Evolutionary conservation across 257 asterid genomes (phyloP).

Genomic region (Coffea eugenioides): DNA sequence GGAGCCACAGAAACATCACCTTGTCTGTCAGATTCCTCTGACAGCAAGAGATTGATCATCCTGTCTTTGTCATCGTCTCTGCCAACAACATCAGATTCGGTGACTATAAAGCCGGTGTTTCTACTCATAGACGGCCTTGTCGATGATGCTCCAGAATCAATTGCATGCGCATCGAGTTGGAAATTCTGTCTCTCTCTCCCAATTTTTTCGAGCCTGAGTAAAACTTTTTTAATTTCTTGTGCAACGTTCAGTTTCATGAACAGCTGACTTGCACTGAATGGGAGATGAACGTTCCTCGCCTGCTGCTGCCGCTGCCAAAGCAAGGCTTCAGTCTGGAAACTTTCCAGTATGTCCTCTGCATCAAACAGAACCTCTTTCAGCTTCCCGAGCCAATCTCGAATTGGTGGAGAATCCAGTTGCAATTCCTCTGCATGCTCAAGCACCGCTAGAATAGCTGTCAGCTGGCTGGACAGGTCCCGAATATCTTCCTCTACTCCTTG

Average conservation of each 20-base stretch:
- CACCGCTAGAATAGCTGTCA: conserved; percentile 25
- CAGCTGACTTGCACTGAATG: background rate
- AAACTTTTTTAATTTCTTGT: background rate
- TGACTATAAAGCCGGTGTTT: background rate
- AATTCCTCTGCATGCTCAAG: conserved; percentile 21
- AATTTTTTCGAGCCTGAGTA: background rate
- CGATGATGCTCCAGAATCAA: background rate
- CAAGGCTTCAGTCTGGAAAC: background rate
- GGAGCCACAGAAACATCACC: conserved; percentile 2
- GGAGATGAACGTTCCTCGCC: background rate
- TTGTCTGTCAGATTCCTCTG: background rate
- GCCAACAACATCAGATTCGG: conserved; percentile 3
- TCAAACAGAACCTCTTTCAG: background rate
- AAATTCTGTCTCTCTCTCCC: conserved; percentile 9
- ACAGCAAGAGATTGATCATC: background rate
- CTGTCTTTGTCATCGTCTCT: background rate
- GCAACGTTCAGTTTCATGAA: background rate
- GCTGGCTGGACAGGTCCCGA: conserved; percentile 26
- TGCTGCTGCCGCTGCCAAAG: background rate
- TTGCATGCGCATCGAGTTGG: background rate
- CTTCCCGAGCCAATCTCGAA: background rate
- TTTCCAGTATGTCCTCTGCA: conserved; percentile 3
- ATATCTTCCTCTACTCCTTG: conserved; percentile 27
- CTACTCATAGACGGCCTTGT: background rate
- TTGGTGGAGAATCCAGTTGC: conserved; percentile 4